Evolutionary conservation across 129 eudicot genomes (phyloP).

Genomic region (Tagetes patula): DNA sequence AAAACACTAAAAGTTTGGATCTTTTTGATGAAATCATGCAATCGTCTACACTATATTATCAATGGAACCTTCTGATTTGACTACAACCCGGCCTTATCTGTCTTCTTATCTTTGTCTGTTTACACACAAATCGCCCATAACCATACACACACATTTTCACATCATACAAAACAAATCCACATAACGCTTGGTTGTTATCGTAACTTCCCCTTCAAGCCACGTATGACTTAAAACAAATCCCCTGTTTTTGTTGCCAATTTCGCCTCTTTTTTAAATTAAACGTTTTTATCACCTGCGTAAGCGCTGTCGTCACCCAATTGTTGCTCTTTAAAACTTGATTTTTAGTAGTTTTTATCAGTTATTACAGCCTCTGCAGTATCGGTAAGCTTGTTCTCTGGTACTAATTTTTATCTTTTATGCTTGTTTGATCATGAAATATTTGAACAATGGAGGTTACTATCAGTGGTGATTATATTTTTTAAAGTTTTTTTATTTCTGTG

Average conservation of each 20-base stretch:
- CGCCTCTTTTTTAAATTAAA: not conserved
- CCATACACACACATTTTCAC: not conserved
- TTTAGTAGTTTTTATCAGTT: not conserved
- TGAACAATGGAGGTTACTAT: not conserved
- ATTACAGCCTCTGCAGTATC: not conserved
- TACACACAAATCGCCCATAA: not conserved
- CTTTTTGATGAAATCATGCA: no score
- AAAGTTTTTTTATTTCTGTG: not conserved
- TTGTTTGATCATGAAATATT: not conserved
- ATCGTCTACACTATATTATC: not conserved
- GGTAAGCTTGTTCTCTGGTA: conserved; percentile 10
- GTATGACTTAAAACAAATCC: not conserved
- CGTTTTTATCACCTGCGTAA: conserved; percentile 23
- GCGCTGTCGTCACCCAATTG: conserved; percentile 31
- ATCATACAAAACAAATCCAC: conserved; percentile 6
- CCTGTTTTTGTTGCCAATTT: not conserved
- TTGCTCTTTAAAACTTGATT: not conserved
- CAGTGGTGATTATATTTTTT: not conserved
- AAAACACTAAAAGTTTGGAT: no score
- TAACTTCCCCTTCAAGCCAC: not conserved
- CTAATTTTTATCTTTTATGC: not conserved
- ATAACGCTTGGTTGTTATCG: not conserved
- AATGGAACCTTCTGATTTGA: not conserved
- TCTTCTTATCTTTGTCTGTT: not conserved
- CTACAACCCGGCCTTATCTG: not conserved